phyloP scores from a whole-genome alignment of 1,284 basidiomycete species.

The Fomitiporia mediterranea region DNA sequence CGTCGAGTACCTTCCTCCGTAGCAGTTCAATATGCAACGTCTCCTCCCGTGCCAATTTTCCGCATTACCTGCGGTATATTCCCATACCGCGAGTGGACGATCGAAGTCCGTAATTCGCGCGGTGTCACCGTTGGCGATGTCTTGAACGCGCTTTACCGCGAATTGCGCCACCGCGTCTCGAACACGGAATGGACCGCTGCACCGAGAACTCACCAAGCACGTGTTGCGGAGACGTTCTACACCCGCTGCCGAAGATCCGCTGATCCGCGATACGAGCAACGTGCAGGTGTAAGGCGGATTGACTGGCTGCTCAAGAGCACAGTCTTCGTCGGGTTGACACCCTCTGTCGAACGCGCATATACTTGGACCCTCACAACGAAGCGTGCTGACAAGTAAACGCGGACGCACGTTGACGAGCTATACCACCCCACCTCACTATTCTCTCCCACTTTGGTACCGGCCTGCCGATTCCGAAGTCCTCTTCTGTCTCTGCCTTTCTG shows the following conservation, averaged over 20 bases:
- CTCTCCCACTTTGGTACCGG: neutral
- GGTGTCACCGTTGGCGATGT: conserved; percentile 48
- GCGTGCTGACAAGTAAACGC: conserved; percentile 17
- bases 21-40: conserved; percentile 38
- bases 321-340: conserved; percentile 45
- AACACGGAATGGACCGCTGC: conserved; percentile 39
- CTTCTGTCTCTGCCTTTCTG: neutral
- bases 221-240: conserved; percentile 38
- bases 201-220: conserved; percentile 37
- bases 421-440: neutral
- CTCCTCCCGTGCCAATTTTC: conserved; percentile 36
- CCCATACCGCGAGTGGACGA: conserved; percentile 35
- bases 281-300: conserved; percentile 40
- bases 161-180: conserved; percentile 34
- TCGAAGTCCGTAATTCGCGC: conserved; percentile 33
- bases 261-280: conserved; percentile 31
- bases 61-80: conserved; percentile 43
- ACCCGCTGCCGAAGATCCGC: conserved; percentile 36
- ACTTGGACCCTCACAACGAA: conserved; percentile 40
- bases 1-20: conserved; percentile 30
- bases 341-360: conserved; percentile 31
- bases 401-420: neutral
- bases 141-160: conserved; percentile 38
- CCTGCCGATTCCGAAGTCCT: neutral
- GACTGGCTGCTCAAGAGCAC: conserved; percentile 46